These are phyloP conservation scores for Ophiocordyceps polyrhachis-furcata DNA, from an alignment of 2,329 filamentous ascomycete genomes.

Conservation along the genomic window DNA sequence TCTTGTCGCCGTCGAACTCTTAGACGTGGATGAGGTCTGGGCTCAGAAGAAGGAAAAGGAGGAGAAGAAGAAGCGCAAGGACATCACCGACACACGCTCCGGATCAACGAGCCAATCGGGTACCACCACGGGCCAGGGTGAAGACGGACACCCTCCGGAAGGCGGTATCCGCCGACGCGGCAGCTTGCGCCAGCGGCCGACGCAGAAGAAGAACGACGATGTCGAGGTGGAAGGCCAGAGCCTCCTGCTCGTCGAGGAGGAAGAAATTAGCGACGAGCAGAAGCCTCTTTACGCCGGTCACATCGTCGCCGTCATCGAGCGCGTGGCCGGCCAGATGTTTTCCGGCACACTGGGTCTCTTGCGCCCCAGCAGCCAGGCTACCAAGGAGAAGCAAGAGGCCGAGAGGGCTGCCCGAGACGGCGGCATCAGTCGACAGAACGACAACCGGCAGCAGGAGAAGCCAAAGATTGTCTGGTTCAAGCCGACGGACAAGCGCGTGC, in stretches of 20 bases:
- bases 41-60: constrained; percentile 97
- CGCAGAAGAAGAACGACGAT: constrained; percentile 99
- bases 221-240: constrained; percentile 98
- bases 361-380: constrained; percentile 91
- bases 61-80: constrained; percentile 99
- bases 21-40: constrained; percentile 98
- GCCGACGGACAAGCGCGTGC: constrained; percentile 96
- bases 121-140: constrained; percentile 41
- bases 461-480: constrained; percentile 99
- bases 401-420: constrained; percentile 86
- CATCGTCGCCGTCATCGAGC: constrained; percentile 92
- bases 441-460: constrained; percentile 72
- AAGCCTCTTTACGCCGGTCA: constrained; percentile 96
- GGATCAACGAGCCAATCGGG: constrained; percentile 57
- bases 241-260: constrained; percentile 87
- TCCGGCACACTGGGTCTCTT: constrained; percentile 87
- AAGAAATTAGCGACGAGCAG: constrained; percentile 96
- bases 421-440: constrained; percentile 47
- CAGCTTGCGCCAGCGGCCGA: constrained; percentile 88
- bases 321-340: constrained; percentile 97
- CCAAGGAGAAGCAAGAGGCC: constrained; percentile 98
- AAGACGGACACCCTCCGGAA: constrained; percentile 46
- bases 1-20: constrained; percentile 82
- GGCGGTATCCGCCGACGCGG: constrained; percentile 82
- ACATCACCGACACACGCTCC: constrained; percentile 79